These are phyloP conservation scores for Hymenoscyphus fructigenus DNA, from an alignment of 2,329 filamentous ascomycete genomes.

Conservation along the genomic window DNA sequence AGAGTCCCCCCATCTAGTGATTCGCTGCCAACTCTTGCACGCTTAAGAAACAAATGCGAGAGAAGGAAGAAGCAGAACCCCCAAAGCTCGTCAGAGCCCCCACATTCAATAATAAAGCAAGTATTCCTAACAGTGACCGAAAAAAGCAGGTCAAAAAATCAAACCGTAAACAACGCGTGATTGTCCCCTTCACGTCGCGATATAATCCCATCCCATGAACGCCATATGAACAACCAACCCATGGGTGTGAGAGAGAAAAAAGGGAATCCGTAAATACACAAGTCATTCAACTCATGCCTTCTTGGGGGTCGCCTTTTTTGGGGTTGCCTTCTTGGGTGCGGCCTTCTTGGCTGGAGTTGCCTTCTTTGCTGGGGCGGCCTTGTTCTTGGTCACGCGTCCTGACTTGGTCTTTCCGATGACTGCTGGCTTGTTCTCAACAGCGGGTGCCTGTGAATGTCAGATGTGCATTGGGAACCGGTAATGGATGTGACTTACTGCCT, in stretches of 20 bases:
- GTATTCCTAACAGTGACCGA: constrained; percentile 14
- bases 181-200: constrained; percentile 21
- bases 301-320: constrained; percentile 30
- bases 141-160: constrained; percentile 21
- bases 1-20: too few relatives aligned
- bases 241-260: neutral
- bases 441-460: constrained; percentile 52
- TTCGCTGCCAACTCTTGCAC: constrained; percentile 6
- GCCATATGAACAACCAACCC: constrained; percentile 26
- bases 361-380: constrained; percentile 53
- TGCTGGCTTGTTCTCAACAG: constrained; percentile 61
- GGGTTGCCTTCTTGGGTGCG: constrained; percentile 41
- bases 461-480: neutral
- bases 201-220: constrained; percentile 22
- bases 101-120: constrained; percentile 21
- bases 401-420: constrained; percentile 70
- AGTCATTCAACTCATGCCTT: constrained; percentile 22
- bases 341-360: constrained; percentile 35
- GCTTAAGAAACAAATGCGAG: constrained; percentile 4
- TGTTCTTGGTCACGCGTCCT: constrained; percentile 68
- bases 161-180: constrained; percentile 14
- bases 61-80: constrained; percentile 7
- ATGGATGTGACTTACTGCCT: constrained; percentile 27
- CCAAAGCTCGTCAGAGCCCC: neutral
- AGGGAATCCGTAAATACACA: constrained; percentile 15